Evolutionary conservation across 208 protist genomes (phyloP).

Genomic region (Lotmaria passim): DNA sequence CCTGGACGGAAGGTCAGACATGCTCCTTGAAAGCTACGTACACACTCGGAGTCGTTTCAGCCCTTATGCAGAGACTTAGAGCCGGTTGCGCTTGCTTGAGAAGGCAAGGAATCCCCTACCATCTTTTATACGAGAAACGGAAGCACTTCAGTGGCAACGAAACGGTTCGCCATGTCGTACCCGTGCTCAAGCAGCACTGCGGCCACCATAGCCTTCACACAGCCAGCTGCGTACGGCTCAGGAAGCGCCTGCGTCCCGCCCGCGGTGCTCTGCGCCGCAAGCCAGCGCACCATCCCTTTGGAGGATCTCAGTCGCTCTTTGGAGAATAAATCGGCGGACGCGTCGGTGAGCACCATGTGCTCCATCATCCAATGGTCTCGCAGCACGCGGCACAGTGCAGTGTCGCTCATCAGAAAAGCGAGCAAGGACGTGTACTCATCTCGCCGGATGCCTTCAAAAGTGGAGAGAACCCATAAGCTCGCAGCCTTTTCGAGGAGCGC

Average conservation of each 20-base stretch:
- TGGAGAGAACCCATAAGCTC: slow-evolving; percentile 53
- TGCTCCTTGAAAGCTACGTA: too few relatives aligned
- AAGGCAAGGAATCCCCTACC: too few relatives aligned
- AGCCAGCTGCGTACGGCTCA: slow-evolving; percentile 71
- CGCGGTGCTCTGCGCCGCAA: slow-evolving; percentile 38
- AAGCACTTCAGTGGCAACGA: slow-evolving; percentile 64
- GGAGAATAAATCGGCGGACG: slow-evolving; percentile 66
- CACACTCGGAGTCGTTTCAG: too few relatives aligned
- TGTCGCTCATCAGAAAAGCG: slow-evolving; percentile 59
- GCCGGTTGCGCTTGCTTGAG: too few relatives aligned
- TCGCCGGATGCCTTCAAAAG: slow-evolving; percentile 61
- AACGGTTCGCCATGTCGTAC: slow-evolving; percentile 48
- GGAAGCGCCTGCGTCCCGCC: slow-evolving; percentile 53
- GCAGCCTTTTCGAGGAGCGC: slow-evolving; percentile 51
- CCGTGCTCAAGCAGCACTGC: slow-evolving; percentile 77
- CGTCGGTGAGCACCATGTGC: slow-evolving; percentile 87
- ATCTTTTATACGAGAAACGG: slow-evolving; percentile 38
- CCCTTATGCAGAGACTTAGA: too few relatives aligned
- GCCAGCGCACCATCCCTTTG: slow-evolving; percentile 62
- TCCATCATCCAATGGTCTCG: slow-evolving; percentile 79
- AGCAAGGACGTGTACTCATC: slow-evolving; percentile 66
- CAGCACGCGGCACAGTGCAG: slow-evolving; percentile 64
- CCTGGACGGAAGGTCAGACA: too few relatives aligned
- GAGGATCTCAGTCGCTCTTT: slow-evolving; percentile 50
- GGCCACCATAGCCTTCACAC: slow-evolving; percentile 75